phyloP scores from a whole-genome alignment of 345 rosid species.

The Turritis glabra region DNA sequence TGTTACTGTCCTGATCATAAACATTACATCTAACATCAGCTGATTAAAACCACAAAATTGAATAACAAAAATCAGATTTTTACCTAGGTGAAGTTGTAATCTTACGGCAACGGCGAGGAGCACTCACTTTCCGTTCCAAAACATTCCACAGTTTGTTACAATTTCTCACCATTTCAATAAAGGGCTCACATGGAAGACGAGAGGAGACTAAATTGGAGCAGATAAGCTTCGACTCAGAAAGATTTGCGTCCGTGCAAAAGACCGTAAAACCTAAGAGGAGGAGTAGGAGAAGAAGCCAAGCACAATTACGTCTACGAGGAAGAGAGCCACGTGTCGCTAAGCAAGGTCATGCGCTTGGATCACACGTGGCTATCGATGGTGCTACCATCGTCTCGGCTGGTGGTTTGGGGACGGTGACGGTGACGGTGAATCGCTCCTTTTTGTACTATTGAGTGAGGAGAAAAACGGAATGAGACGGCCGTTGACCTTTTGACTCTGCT shows the following conservation, averaged over 20 bases:
- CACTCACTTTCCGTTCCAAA: constrained; percentile 18
- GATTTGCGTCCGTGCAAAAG: not conserved
- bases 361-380: constrained; percentile 8
- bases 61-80: not conserved
- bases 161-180: constrained; percentile 28
- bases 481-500: constrained; percentile 11
- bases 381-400: not conserved
- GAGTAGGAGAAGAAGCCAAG: constrained; percentile 4
- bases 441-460: not conserved
- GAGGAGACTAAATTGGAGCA: no score
- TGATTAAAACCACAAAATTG: not conserved
- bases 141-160: constrained; percentile 20
- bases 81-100: constrained; percentile 28
- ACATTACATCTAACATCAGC: constrained; percentile 17
- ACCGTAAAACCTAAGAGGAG: constrained; percentile 16
- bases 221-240: not conserved
- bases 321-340: constrained; percentile 24
- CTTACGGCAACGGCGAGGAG: constrained; percentile 27
- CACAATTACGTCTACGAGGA: constrained; percentile 10
- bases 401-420: constrained; percentile 9
- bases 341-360: constrained; percentile 12
- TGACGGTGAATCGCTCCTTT: constrained; percentile 10
- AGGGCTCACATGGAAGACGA: not conserved
- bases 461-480: not conserved
- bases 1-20: constrained; percentile 53